Conservation (phyloP, 31 red algal genomes). For the Endocladia muricata region DNA sequence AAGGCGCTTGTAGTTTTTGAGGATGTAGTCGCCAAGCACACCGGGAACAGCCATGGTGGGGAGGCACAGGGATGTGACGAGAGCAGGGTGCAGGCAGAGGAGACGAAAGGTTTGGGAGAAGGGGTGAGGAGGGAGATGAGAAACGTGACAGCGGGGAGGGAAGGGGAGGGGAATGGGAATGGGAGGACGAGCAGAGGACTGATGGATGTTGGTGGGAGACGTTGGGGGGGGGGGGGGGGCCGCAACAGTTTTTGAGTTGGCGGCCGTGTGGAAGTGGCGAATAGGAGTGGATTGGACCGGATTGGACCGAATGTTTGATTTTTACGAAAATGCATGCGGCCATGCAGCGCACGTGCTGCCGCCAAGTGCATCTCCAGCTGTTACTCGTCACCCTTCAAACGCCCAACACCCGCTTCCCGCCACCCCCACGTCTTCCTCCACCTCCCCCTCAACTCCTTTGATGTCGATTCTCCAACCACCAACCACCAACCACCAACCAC, state of each 20-base stretch:
- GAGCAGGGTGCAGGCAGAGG: neutral
- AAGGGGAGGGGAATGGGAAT: neutral
- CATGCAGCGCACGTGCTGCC: neutral
- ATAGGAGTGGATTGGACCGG: no score
- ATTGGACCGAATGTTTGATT: neutral
- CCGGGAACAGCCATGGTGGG: slow-evolving; percentile 47
- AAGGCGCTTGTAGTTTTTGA: slow-evolving; percentile 49
- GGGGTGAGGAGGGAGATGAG: neutral
- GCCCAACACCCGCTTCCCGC: no score
- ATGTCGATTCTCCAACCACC: no score
- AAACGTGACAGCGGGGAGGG: neutral
- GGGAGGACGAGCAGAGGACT: neutral
- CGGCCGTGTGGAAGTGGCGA: neutral
- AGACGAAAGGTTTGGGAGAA: neutral
- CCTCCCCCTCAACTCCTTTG: no score
- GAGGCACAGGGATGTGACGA: slow-evolving; percentile 35
- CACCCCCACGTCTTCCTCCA: no score
- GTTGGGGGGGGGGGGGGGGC: neutral
- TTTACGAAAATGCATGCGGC: neutral
- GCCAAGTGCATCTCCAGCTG: no score
- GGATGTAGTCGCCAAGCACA: slow-evolving; percentile 53
- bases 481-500: no score
- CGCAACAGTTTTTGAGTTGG: neutral
- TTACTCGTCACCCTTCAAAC: no score
- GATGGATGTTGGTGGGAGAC: neutral